phyloP scores from a whole-genome alignment of 2,329 filamentous ascomycete species.

The Ceratocystis papillata region DNA sequence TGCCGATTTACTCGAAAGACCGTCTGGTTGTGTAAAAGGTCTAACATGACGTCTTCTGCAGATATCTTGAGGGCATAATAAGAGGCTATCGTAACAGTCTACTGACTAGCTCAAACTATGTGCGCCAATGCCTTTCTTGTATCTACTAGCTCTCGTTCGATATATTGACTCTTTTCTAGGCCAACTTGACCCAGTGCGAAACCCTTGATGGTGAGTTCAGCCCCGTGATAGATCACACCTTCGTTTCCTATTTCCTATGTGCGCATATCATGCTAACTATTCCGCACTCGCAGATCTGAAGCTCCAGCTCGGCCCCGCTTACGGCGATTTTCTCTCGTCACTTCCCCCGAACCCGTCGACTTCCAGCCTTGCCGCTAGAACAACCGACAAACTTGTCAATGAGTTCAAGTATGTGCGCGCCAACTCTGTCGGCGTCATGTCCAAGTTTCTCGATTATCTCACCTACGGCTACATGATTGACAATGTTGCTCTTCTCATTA shows the following conservation, averaged over 20 bases:
- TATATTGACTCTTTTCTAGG: slow-evolving; percentile 50
- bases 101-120: slow-evolving; percentile 78
- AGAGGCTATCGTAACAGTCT: slow-evolving; percentile 93
- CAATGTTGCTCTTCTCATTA: slow-evolving; percentile 95
- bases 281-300: slow-evolving; percentile 62
- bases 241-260: slow-evolving; percentile 16
- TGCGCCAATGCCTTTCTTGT: slow-evolving; percentile 8
- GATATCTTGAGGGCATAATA: slow-evolving; percentile 95
- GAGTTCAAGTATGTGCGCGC: slow-evolving; percentile 95
- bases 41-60: slow-evolving; percentile 32
- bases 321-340: slow-evolving; percentile 89
- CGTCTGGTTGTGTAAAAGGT: background rate
- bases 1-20: background rate
- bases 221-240: background rate
- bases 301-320: slow-evolving; percentile 89
- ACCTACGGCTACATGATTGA: slow-evolving; percentile 99
- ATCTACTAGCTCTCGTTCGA: background rate
- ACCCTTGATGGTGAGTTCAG: slow-evolving; percentile 70
- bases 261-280: background rate
- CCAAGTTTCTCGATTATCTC: slow-evolving; percentile 94
- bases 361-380: slow-evolving; percentile 84
- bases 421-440: slow-evolving; percentile 80
- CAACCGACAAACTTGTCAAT: slow-evolving; percentile 93
- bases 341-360: slow-evolving; percentile 95
- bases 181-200: slow-evolving; percentile 94